Conservation (phyloP, 805 yeast genomes). For the Candida yuanshanica region DNA sequence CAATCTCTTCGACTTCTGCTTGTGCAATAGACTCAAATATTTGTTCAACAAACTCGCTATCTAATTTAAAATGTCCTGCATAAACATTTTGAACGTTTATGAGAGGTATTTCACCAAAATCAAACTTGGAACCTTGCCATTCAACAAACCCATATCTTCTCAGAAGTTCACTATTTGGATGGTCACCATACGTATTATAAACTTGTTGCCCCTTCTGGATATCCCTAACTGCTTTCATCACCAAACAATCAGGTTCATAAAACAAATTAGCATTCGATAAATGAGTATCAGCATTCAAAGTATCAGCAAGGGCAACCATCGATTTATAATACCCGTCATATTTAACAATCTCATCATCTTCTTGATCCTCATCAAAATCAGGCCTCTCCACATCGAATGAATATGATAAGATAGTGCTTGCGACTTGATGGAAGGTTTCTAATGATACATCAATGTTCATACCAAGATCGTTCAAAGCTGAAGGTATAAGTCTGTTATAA, state of each 20-base stretch:
- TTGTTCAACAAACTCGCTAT: conserved; percentile 27
- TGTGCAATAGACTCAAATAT: conserved; percentile 26
- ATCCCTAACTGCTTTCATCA: conserved; percentile 63
- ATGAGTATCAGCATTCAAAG: conserved; percentile 78
- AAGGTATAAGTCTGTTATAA: conserved; percentile 42
- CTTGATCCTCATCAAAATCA: conserved; percentile 28
- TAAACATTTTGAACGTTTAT: conserved; percentile 35
- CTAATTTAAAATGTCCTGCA: conserved; percentile 15
- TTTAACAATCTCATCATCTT: conserved; percentile 33
- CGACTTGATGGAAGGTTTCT: conserved; percentile 64
- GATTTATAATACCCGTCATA: conserved; percentile 54
- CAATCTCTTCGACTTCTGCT: conserved; percentile 31
- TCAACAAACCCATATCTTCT: conserved; percentile 93
- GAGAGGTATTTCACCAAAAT: conserved; percentile 72
- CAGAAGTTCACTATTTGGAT: conserved; percentile 85
- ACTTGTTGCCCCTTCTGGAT: conserved; percentile 69
- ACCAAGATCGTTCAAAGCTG: conserved; percentile 33
- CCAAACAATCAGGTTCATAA: conserved; percentile 42
- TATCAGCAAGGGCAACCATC: conserved; percentile 92
- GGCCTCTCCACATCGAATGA: conserved; percentile 73
- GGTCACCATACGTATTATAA: conserved; percentile 84
- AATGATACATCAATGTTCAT: conserved; percentile 36
- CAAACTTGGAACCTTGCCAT: conserved; percentile 60
- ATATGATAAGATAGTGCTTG: conserved; percentile 80
- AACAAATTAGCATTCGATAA: conserved; percentile 69